Evolutionary conservation across 2,329 filamentous ascomycete genomes (phyloP).

Genomic region (Tolypocladium inflatum): DNA sequence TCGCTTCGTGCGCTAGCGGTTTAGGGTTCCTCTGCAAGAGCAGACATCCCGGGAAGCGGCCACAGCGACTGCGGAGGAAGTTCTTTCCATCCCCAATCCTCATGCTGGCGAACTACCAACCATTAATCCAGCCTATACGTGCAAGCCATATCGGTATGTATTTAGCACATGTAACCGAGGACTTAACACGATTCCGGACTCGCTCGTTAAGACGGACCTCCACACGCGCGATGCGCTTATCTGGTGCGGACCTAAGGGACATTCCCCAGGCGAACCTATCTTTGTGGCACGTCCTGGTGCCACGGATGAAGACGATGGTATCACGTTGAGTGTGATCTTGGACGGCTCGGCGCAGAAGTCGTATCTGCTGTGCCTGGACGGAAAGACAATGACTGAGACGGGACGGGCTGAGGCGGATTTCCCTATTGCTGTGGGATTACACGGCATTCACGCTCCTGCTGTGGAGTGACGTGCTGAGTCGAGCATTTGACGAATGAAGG

Average conservation of each 20-base stretch:
- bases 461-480: neutral
- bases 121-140: constrained; percentile 49
- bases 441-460: constrained; percentile 40
- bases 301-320: constrained; percentile 51
- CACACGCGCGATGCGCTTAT: constrained; percentile 37
- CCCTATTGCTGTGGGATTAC: constrained; percentile 54
- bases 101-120: constrained; percentile 55
- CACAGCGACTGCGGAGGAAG: constrained; percentile 17
- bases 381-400: constrained; percentile 51
- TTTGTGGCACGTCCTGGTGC: constrained; percentile 44
- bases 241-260: constrained; percentile 48
- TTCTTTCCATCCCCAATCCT: constrained; percentile 38
- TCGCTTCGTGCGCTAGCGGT: constrained; percentile 33
- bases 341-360: constrained; percentile 49
- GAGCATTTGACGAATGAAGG: neutral
- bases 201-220: constrained; percentile 57
- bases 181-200: constrained; percentile 50
- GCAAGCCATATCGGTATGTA: constrained; percentile 47
- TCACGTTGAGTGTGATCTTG: constrained; percentile 52
- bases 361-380: constrained; percentile 58
- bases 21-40: constrained; percentile 21
- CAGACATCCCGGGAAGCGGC: constrained; percentile 5
- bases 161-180: constrained; percentile 51
- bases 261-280: constrained; percentile 61
- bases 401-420: constrained; percentile 54